Percentiles rank a stretch among this genome's conserved stretches.
Evolutionary conservation across 225 moss, liverwort and hornwort species (phyloP).

Genomic region (Asterella californica): DNA sequence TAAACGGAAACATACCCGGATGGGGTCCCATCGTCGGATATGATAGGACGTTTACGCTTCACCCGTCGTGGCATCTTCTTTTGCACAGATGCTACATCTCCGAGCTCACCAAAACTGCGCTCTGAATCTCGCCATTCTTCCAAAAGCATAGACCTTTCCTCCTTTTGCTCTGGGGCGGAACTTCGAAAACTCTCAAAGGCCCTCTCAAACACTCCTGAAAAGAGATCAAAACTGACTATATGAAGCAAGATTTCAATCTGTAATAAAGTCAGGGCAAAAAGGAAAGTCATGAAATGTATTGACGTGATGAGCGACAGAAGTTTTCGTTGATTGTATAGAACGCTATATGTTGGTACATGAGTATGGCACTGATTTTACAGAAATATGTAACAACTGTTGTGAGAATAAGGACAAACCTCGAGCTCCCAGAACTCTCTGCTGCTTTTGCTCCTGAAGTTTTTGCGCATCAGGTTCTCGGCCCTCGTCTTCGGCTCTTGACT

Average conservation of each 20-base stretch:
- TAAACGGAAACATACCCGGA: constrained; percentile 44
- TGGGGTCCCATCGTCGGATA: constrained; percentile 58
- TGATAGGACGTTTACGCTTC: constrained; percentile 58
- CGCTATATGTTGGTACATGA: no score
- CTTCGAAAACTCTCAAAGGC: constrained; percentile 56
- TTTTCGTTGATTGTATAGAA: no score
- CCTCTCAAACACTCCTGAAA: constrained; percentile 61
- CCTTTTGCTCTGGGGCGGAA: constrained; percentile 41
- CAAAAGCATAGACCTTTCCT: constrained; percentile 68
- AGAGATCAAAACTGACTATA: neutral
- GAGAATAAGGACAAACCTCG: constrained; percentile 39
- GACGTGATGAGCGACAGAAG: no score
- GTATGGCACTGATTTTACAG: no score
- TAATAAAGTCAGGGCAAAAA: no score
- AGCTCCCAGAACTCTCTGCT: constrained; percentile 54
- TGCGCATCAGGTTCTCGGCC: constrained; percentile 65
- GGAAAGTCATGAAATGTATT: no score
- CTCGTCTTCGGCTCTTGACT: constrained; percentile 52
- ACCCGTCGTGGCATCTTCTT: constrained; percentile 62
- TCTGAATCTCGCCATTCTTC: constrained; percentile 73
- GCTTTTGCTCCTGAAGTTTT: constrained; percentile 41
- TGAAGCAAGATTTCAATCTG: no score
- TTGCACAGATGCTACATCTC: constrained; percentile 58
- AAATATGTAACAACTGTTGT: no score
- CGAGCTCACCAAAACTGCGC: constrained; percentile 49